Conservation (phyloP, 1,284 basidiomycete species). For the Exobasidium cylindrosporum region DNA sequence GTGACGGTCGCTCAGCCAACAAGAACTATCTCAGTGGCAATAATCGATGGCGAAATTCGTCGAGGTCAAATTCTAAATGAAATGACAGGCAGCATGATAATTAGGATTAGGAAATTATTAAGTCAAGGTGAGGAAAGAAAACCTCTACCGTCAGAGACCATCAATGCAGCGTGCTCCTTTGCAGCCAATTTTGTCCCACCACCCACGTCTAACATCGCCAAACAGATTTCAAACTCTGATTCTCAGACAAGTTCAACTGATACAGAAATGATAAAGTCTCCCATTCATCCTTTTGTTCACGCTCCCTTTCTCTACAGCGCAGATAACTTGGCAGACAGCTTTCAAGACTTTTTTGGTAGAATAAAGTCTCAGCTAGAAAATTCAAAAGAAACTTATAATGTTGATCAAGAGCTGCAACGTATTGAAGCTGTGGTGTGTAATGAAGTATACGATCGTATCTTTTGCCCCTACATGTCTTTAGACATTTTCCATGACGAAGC, state of each 20-base stretch:
- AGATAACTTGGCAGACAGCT: slow-evolving; percentile 59
- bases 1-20: slow-evolving; percentile 1
- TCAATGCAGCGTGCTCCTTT: slow-evolving; percentile 23
- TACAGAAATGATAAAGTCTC: neutral
- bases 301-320: slow-evolving; percentile 23
- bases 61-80: slow-evolving; percentile 15
- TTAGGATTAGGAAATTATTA: neutral
- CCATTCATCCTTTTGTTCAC: slow-evolving; percentile 57
- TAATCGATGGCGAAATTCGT: neutral
- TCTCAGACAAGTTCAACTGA: neutral
- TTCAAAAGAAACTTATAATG: neutral
- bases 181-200: slow-evolving; percentile 25
- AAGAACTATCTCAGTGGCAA: neutral
- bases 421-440: slow-evolving; percentile 70
- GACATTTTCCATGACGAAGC: slow-evolving; percentile 83
- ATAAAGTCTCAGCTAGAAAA: slow-evolving; percentile 56
- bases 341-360: slow-evolving; percentile 73
- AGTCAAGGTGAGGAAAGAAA: neutral
- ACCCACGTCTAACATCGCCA: neutral
- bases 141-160: slow-evolving; percentile 5
- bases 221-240: no score
- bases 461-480: slow-evolving; percentile 67
- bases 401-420: slow-evolving; percentile 63
- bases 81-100: slow-evolving; percentile 4
- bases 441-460: slow-evolving; percentile 70